phyloP scores from a whole-genome alignment of 108 stramenopile species.

The Phaeodactylum tricornutum region DNA sequence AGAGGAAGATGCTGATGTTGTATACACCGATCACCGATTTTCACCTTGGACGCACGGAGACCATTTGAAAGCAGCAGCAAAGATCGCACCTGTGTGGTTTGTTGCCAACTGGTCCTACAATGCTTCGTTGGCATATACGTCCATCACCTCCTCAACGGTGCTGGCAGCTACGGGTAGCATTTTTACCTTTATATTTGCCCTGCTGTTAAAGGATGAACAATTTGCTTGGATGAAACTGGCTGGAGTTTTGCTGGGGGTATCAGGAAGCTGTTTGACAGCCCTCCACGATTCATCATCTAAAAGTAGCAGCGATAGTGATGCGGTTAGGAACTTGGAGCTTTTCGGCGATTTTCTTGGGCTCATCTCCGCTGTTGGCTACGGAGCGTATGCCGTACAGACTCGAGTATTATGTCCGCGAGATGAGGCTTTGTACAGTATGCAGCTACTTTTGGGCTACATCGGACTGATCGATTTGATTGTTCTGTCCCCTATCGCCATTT shows the following conservation, averaged over 20 bases:
- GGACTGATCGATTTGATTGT: constrained; percentile 65
- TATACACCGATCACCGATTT: no score
- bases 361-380: constrained; percentile 74
- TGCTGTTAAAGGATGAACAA: constrained; percentile 49
- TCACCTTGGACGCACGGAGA: constrained; percentile 24
- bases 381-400: constrained; percentile 69
- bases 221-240: constrained; percentile 38
- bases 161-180: constrained; percentile 84
- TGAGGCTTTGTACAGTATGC: constrained; percentile 77
- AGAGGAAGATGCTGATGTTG: constrained; percentile 2
- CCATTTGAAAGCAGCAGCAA: constrained; percentile 27
- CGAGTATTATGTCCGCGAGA: constrained; percentile 61
- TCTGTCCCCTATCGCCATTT: constrained; percentile 57
- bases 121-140: constrained; percentile 60
- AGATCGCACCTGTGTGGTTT: constrained; percentile 88
- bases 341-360: constrained; percentile 69
- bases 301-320: constrained; percentile 1
- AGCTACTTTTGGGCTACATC: constrained; percentile 87
- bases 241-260: constrained; percentile 60
- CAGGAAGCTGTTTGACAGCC: constrained; percentile 53
- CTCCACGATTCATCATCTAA: constrained; percentile 31
- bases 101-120: constrained; percentile 86
- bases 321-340: not conserved
- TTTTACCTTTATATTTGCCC: constrained; percentile 87
- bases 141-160: constrained; percentile 87